Conservation (phyloP, 108 stramenopile genomes). For the Nitzschia inconspicua region DNA sequence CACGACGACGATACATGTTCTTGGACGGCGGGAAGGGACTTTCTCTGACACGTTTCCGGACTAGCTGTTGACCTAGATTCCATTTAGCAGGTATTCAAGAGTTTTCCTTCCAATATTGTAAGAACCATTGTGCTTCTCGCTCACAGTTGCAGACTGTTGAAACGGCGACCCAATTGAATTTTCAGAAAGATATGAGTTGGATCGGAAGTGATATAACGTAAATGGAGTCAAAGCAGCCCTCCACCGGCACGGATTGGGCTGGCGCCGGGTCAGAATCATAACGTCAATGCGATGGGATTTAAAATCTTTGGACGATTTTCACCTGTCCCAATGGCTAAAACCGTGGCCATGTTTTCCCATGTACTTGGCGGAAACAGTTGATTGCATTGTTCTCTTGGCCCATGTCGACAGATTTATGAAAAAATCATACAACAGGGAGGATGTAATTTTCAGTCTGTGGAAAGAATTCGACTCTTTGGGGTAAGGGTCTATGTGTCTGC, state of each 20-base stretch:
- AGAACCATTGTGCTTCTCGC: slow-evolving; percentile 11
- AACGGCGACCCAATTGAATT: not conserved
- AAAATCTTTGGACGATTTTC: not conserved
- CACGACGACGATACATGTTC: not conserved
- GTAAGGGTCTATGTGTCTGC: too few species aligned
- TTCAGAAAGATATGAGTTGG: slow-evolving; percentile 15
- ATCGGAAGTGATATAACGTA: not conserved
- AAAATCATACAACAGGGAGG: slow-evolving; percentile 23
- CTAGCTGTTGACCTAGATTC: slow-evolving; percentile 2
- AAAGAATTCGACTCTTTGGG: slow-evolving; percentile 14
- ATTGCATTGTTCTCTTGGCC: slow-evolving; percentile 4
- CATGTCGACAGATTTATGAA: not conserved
- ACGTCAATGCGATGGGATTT: not conserved
- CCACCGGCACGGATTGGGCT: not conserved
- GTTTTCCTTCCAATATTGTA: slow-evolving; percentile 8
- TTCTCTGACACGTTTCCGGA: slow-evolving; percentile 2
- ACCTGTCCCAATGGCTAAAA: not conserved
- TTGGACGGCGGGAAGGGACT: not conserved
- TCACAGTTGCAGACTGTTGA: slow-evolving; percentile 7
- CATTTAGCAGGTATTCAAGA: not conserved
- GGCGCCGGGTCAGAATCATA: not conserved
- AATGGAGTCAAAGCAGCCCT: not conserved
- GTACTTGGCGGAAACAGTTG: slow-evolving; percentile 9
- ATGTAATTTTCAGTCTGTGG: slow-evolving; percentile 19
- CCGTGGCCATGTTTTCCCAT: not conserved